Evolutionary conservation across 129 eudicot genomes (phyloP).

Genomic region (Centella asiatica): DNA sequence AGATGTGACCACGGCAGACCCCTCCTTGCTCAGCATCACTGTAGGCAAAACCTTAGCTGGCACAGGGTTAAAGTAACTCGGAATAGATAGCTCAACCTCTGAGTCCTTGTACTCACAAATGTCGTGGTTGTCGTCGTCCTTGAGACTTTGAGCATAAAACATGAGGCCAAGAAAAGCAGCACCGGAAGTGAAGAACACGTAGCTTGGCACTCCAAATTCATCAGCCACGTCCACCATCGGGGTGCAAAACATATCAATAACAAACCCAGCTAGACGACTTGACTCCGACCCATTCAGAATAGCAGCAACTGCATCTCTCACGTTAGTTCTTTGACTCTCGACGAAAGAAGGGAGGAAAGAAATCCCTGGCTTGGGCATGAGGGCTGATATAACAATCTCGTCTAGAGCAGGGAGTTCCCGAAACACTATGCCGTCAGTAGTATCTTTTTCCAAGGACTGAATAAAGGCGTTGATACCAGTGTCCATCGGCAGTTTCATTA

Average conservation of each 20-base stretch:
- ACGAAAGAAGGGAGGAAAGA: background rate
- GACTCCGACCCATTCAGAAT: background rate
- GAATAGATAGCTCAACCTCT: constrained; percentile 16
- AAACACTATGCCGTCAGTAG: background rate
- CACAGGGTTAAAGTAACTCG: constrained; percentile 10
- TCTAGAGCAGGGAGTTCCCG: background rate
- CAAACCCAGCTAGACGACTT: constrained; percentile 18
- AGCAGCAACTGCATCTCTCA: background rate
- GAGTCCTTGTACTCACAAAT: constrained; percentile 14
- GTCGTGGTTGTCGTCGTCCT: constrained; percentile 12
- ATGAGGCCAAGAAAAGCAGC: constrained; percentile 21
- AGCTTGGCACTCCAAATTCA: constrained; percentile 25
- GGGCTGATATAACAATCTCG: background rate
- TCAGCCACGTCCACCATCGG: constrained; percentile 27
- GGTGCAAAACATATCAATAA: constrained; percentile 36
- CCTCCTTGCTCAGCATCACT: background rate
- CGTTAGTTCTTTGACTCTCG: background rate
- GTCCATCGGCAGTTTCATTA: background rate
- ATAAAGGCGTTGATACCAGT: background rate
- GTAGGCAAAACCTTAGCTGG: background rate
- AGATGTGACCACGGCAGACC: background rate
- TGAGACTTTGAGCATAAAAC: constrained; percentile 4
- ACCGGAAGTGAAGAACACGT: constrained; percentile 31
- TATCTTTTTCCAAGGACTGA: background rate
- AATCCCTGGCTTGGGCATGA: background rate